Percentiles rank a stretch among this genome's conserved stretches.
phyloP scores from a whole-genome alignment of 2,329 filamentous ascomycete genomes.

The Neonectria hederae region DNA sequence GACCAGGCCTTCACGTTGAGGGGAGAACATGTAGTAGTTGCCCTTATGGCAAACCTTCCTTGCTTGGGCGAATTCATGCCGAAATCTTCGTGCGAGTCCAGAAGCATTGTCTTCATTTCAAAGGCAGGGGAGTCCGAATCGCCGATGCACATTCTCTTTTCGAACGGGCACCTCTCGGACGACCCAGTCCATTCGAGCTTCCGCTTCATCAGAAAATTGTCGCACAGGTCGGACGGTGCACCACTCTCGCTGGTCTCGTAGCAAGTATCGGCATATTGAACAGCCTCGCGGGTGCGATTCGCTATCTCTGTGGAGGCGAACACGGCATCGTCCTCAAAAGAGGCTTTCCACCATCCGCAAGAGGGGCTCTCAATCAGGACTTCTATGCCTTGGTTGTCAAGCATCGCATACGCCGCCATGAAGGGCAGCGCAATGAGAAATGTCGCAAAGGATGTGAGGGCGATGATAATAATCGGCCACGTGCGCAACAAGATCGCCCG shows the following conservation, averaged over 20 bases:
- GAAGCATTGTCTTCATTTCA: constrained; percentile 4
- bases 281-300: constrained; percentile 5
- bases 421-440: constrained; percentile 10
- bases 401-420: constrained; percentile 4
- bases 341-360: constrained; percentile 6
- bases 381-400: constrained; percentile 2
- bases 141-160: not conserved
- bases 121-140: not conserved
- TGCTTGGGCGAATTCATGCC: constrained; percentile 7
- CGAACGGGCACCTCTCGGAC: constrained; percentile 5
- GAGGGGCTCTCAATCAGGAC: not conserved
- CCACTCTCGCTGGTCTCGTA: not conserved
- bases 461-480: not conserved
- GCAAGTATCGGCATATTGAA: constrained; percentile 11
- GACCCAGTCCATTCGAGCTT: not conserved
- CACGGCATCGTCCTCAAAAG: not conserved
- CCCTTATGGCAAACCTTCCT: not conserved
- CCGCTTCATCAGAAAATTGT: not conserved
- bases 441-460: not conserved
- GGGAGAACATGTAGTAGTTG: constrained; percentile 1
- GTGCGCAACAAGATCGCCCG: not conserved
- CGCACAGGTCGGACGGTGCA: not conserved
- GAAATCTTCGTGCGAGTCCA: constrained; percentile 6
- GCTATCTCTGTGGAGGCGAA: constrained; percentile 5
- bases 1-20: constrained; percentile 4